These are phyloP conservation scores for Dispira parvispora DNA, from an alignment of 192 early-diverging fungal genomes.

Conservation along the genomic window DNA sequence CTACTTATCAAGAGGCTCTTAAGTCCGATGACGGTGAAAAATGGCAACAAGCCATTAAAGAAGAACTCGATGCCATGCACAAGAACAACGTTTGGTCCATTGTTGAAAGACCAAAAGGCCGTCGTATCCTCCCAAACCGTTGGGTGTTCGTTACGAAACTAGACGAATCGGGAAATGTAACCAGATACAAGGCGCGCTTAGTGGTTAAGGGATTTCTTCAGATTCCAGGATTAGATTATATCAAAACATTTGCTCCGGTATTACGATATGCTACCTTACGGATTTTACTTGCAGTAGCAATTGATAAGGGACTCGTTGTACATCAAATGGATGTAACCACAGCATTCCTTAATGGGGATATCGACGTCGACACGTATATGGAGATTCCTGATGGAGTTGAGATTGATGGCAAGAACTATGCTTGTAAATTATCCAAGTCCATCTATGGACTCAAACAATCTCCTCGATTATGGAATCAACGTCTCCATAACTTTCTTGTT, in stretches of 20 bases:
- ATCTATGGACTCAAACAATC: constrained; percentile 11
- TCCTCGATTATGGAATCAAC: constrained; percentile 7
- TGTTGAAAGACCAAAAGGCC: constrained; percentile 2
- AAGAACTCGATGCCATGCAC: neutral
- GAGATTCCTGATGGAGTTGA: constrained; percentile 6
- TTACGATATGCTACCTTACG: constrained; percentile 14
- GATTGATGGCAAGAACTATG: neutral
- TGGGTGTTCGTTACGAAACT: too few species aligned
- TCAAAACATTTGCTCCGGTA: constrained; percentile 17
- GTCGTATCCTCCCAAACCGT: neutral
- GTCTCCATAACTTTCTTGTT: neutral
- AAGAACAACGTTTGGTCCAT: constrained; percentile 9
- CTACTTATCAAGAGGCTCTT: neutral
- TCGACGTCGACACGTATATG: constrained; percentile 9
- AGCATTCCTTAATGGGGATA: constrained; percentile 11
- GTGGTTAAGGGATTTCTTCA: constrained; percentile 16
- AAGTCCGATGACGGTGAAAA: neutral
- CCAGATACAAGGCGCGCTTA: constrained; percentile 11
- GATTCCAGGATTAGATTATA: constrained; percentile 13
- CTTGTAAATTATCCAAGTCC: neutral
- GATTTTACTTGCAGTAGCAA: constrained; percentile 12
- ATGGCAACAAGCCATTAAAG: neutral
- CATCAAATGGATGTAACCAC: constrained; percentile 16
- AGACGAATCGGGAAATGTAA: too few species aligned
- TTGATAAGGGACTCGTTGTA: constrained; percentile 6